Base-by-base conservation (phyloP, 441 rosid genomes). In the Macaranga tanarius region DNA sequence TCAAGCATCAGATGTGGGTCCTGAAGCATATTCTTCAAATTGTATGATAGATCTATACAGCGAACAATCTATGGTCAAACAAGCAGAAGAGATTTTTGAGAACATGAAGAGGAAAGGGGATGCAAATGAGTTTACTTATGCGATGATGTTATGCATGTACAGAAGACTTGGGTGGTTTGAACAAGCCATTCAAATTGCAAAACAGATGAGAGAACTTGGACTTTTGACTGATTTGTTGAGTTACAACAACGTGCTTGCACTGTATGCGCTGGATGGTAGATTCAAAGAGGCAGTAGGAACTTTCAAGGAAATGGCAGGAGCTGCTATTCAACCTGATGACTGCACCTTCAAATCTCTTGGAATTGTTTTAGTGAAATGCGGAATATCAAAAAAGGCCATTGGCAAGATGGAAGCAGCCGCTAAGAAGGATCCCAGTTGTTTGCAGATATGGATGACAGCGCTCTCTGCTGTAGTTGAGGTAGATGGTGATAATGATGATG, bases 41-140 rank as follows among this genome's bases (percentile, higher is more conserved):
- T 94, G 97, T 75, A 88, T 94, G 95, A 86, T 92, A 72, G 89
- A 89, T 71, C 90, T 92, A 67, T 90, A 92, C 81, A 73, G 86
- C 19, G 85, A 87, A 73, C 83, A 84, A 67, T 84, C 91, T 44
- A 88, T 89, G 95, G 89, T 87, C 70, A 83, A 79, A 74, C 85
- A 86, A 80, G 92, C 91, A 0, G 86, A 86, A 79, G 84, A 76
- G 22, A 77, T 89, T 63, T 90, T 94, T 60, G 71, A 82, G 44
- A 73, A 73, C 75, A 74, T 94, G 89, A 92, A 91, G 82, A 77
- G 65, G 76, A 84, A 80, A 50, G 75, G 89, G 75, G 85, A 83
- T 55, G 92, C 93, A 25, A 94, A 90, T 73, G 97, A 94, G 80
- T 92, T 94, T 72, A 81, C 88, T 4, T 89, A 71, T 66, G 91